These are phyloP conservation scores for Kwoniella mangroviensis DNA, from an alignment of 768 basidiomycete genomes.

Conservation along the genomic window DNA sequence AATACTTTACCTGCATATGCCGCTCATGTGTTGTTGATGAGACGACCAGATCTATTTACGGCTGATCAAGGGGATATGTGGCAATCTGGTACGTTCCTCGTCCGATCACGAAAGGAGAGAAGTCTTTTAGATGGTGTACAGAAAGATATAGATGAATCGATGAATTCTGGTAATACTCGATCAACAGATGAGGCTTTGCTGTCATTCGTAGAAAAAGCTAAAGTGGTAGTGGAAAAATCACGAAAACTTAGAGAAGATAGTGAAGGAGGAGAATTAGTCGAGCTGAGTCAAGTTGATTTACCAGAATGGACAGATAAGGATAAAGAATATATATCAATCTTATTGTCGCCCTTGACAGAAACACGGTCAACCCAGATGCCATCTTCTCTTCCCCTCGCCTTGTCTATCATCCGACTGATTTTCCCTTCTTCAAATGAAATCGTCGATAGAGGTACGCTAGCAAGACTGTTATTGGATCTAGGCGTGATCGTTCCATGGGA, in stretches of 20 bases:
- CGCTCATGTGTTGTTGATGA: slow-evolving; percentile 51
- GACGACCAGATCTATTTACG: slow-evolving; percentile 46
- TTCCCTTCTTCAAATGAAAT: slow-evolving; percentile 50
- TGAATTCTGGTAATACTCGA: slow-evolving; percentile 11
- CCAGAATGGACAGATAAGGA: slow-evolving; percentile 23
- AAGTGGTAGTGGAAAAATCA: slow-evolving; percentile 28
- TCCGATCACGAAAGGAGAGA: slow-evolving; percentile 37
- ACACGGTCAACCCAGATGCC: slow-evolving; percentile 64
- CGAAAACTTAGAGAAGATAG: background rate
- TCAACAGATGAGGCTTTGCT: slow-evolving; percentile 7
- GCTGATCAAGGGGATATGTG: slow-evolving; percentile 45
- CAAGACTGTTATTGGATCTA: slow-evolving; percentile 67
- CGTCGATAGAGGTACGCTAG: slow-evolving; percentile 55
- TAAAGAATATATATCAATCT: slow-evolving; percentile 46
- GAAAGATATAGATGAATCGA: slow-evolving; percentile 18
- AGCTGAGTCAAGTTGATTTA: slow-evolving; percentile 11
- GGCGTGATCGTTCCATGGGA: slow-evolving; percentile 84
- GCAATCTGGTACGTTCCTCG: slow-evolving; percentile 40
- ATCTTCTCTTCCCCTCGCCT: slow-evolving; percentile 65
- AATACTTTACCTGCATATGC: slow-evolving; percentile 48
- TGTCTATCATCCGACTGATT: slow-evolving; percentile 67
- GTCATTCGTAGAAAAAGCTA: slow-evolving; percentile 47
- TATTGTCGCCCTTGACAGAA: slow-evolving; percentile 48
- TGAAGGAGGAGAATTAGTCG: slow-evolving; percentile 6
- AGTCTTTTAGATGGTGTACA: slow-evolving; percentile 28